Base-by-base conservation (phyloP, 2,329 filamentous ascomycete genomes). In the Cercospora zeae-maydis region DNA sequence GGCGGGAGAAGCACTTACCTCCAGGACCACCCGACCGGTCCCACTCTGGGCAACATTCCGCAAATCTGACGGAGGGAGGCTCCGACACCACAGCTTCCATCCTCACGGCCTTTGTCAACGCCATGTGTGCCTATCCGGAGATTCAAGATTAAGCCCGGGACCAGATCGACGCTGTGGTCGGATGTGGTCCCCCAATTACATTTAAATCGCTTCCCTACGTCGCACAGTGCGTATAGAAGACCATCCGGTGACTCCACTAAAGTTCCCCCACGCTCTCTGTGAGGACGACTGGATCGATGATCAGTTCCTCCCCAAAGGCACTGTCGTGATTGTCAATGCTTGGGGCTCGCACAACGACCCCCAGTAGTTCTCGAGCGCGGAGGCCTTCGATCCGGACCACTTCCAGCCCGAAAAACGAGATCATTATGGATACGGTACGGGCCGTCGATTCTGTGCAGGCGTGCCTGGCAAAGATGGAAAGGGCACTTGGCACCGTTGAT, bases 21-120 rank as follows among this genome's bases (percentile, higher is more conserved):
- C 70, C 73, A 60, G 79, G 79, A 1, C 79, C 77, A 13, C 76
- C 76, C 73, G 21, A 78, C 77, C 0, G 36, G 79, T 0, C 79
- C 79, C 0, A 49, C 81, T 24, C 71, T 81, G 4, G 79, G 78
- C 13, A 80, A 80, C 58, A 66, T 78, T 3, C 75, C 76, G 34
- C 75, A 78, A 58, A 74, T 79, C 21, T 49, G 42, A 30, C 42
- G 4, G 42, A 49, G 8, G 42, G 42, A 49, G 42, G 42, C 2
- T 49, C 21, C 13, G 42, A 49, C 16, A 49, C 42, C 21, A 49
- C 42, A 7, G 42, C 21, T 30, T 49, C 42, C 13, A 30, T 49
- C 1, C 42, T 49, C 13, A 49, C 42, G 7, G 42, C 42, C 2
- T 30, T 49, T 49, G 42, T 49, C 11, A 27, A 49, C 42, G 42